phyloP scores from a whole-genome alignment of 2,329 filamentous ascomycete species.

The Aspergillus neotritici region DNA sequence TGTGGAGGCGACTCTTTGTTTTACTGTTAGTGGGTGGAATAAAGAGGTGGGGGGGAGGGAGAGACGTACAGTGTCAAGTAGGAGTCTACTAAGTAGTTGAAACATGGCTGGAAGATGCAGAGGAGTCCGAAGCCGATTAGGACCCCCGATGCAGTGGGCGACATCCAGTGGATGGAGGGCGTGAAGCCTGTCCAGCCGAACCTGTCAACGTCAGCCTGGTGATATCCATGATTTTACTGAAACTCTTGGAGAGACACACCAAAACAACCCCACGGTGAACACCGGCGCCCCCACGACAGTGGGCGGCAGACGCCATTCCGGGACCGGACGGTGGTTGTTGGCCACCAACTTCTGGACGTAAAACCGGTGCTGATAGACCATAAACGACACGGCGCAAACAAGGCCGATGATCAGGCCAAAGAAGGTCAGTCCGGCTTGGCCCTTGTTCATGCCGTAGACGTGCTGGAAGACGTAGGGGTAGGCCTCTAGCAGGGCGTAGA shows the following conservation, averaged over 20 bases:
- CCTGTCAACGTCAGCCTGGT: slow-evolving; percentile 1
- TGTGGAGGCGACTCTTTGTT: slow-evolving; percentile 41
- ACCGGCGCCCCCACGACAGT: slow-evolving; percentile 48
- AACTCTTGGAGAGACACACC: slow-evolving; percentile 38
- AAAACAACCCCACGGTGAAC: slow-evolving; percentile 62
- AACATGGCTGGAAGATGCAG: slow-evolving; percentile 50
- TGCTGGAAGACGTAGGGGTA: slow-evolving; percentile 33
- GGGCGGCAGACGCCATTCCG: slow-evolving; percentile 52
- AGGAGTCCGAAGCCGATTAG: slow-evolving; percentile 54
- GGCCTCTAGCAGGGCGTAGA: slow-evolving; percentile 28
- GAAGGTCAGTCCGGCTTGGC: slow-evolving; percentile 72
- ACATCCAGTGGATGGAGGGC: slow-evolving; percentile 36
- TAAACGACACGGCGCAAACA: slow-evolving; percentile 59
- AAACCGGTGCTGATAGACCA: slow-evolving; percentile 59
- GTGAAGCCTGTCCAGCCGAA: slow-evolving; percentile 66
- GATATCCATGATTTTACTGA: background rate
- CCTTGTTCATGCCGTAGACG: slow-evolving; percentile 63
- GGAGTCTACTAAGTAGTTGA: slow-evolving; percentile 57
- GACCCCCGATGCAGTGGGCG: slow-evolving; percentile 41
- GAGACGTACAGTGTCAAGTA: slow-evolving; percentile 47
- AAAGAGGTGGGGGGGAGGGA: background rate
- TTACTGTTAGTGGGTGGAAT: background rate
- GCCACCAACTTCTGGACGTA: slow-evolving; percentile 65
- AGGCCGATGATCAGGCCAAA: slow-evolving; percentile 76
- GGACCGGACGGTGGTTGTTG: slow-evolving; percentile 55